phyloP scores from a whole-genome alignment of 495 filamentous ascomycete genomes.

The Penicillium samsonianum region DNA sequence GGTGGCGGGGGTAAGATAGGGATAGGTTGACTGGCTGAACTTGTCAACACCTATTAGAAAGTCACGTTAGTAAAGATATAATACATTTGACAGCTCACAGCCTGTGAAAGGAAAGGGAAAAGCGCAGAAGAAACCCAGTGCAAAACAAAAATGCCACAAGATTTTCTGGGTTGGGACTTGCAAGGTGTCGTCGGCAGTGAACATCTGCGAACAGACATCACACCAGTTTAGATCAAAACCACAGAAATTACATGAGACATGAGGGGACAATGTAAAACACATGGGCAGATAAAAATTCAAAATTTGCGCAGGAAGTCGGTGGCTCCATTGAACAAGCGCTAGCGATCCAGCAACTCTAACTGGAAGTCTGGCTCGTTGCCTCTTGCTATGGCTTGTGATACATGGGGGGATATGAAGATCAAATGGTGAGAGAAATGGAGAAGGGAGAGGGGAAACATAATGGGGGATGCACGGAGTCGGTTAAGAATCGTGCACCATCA shows the following conservation, averaged over 20 bases:
- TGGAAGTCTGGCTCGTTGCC: background rate
- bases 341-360: background rate
- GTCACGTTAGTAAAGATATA: slow-evolving; percentile 17
- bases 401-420: background rate
- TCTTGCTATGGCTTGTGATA: background rate
- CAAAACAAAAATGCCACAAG: background rate
- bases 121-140: background rate
- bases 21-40: slow-evolving; percentile 46
- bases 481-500: slow-evolving; percentile 55
- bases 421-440: background rate
- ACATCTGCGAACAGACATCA: background rate
- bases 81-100: background rate
- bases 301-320: background rate
- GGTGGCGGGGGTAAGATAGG: slow-evolving; percentile 50
- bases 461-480: slow-evolving; percentile 9
- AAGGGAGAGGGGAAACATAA: slow-evolving; percentile 8
- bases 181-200: background rate
- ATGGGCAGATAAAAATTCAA: background rate
- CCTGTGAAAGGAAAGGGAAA: background rate
- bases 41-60: slow-evolving; percentile 30
- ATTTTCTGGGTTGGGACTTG: background rate
- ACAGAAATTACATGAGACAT: background rate
- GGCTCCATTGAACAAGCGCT: background rate
- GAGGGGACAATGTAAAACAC: background rate
- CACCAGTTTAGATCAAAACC: background rate